Evolutionary conservation across 2,329 filamentous ascomycete species (phyloP).

Genomic region (Fusarium sororula): DNA sequence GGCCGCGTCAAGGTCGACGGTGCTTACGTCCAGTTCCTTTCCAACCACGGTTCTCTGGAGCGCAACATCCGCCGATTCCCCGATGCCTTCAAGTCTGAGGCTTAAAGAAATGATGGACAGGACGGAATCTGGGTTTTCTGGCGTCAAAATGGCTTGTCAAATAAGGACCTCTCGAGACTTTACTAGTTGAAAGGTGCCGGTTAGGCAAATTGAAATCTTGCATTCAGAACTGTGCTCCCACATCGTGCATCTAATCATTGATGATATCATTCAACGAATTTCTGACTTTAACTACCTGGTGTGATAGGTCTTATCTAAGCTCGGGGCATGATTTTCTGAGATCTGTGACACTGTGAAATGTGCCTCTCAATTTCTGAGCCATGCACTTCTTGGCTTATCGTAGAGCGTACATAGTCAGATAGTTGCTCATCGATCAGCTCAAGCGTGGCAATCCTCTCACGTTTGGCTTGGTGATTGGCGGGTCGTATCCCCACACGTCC

Average conservation of each 20-base stretch:
- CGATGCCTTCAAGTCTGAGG: slow-evolving; percentile 77
- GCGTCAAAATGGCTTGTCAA: slow-evolving; percentile 58
- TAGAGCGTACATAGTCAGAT: not conserved
- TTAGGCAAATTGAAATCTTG: slow-evolving; percentile 50
- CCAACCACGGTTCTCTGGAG: slow-evolving; percentile 87
- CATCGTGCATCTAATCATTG: slow-evolving; percentile 1
- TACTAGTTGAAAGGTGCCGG: slow-evolving; percentile 45
- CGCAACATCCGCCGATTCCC: slow-evolving; percentile 96
- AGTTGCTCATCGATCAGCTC: not conserved
- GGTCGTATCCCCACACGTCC: slow-evolving; percentile 3
- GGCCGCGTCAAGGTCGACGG: slow-evolving; percentile 96
- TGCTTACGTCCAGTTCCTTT: slow-evolving; percentile 99
- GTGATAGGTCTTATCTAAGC: not conserved
- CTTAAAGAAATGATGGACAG: slow-evolving; percentile 57
- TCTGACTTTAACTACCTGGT: not conserved
- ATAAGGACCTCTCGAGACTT: slow-evolving; percentile 48
- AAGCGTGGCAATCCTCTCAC: not conserved
- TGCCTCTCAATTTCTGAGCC: not conserved
- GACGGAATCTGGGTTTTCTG: slow-evolving; percentile 54
- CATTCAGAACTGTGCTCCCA: slow-evolving; percentile 29
- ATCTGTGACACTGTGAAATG: not conserved
- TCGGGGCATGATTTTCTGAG: not conserved
- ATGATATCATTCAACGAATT: slow-evolving; percentile 7
- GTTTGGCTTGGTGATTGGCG: slow-evolving; percentile 5
- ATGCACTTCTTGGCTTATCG: not conserved